Conservation (phyloP, 192 early-diverging fungal species). For the Backusella australiensis region DNA sequence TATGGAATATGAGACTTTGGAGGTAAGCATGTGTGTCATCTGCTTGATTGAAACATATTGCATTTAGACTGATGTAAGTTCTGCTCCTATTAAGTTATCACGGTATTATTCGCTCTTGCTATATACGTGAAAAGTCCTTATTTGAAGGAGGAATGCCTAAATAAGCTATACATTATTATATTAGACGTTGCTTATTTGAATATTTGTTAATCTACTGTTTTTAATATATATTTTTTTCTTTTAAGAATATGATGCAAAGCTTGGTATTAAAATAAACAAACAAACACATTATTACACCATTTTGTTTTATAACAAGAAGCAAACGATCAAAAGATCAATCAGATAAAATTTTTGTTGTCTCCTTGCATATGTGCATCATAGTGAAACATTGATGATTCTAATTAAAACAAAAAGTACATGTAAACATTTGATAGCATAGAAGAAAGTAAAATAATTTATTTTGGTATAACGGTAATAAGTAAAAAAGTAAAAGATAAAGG, state of each 20-base stretch:
- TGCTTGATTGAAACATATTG: conserved; percentile 6
- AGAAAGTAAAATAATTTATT: neutral
- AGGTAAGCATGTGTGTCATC: neutral
- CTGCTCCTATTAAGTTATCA: neutral
- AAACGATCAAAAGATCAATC: conserved; percentile 5
- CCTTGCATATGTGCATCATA: neutral
- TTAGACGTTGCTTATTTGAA: too few relatives aligned
- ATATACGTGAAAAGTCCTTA: neutral
- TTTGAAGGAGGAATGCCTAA: neutral
- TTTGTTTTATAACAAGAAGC: neutral
- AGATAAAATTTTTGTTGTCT: conserved; percentile 2
- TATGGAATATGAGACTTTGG: neutral
- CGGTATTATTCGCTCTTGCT: neutral
- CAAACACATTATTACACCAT: neutral
- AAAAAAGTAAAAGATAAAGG: neutral
- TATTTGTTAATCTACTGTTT: neutral
- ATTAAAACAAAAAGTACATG: neutral
- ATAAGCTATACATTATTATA: neutral
- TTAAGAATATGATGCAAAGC: neutral
- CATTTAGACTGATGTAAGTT: neutral
- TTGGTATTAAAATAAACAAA: neutral
- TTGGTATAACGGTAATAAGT: neutral
- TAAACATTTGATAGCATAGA: neutral
- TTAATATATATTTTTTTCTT: neutral
- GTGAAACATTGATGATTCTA: neutral